Evolutionary conservation across 805 yeast genomes (phyloP).

Genomic region (Maudiozyma barnettii): DNA sequence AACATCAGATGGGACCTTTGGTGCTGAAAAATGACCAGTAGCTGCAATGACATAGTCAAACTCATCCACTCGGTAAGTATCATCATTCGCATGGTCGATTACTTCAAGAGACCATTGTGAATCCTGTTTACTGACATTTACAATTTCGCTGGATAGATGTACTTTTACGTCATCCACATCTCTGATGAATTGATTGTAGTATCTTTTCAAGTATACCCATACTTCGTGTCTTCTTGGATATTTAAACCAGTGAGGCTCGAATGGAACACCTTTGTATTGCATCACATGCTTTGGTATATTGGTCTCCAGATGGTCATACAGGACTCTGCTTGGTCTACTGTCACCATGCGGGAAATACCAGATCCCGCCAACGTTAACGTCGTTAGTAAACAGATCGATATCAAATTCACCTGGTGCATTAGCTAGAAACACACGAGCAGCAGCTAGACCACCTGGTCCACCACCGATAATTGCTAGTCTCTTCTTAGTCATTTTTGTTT

Average conservation of each 20-base stretch:
- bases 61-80: conserved; percentile 14
- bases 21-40: conserved; percentile 37
- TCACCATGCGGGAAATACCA: conserved; percentile 49
- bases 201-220: conserved; percentile 47
- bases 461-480: conserved; percentile 63
- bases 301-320: conserved; percentile 60
- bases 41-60: conserved; percentile 36
- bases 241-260: conserved; percentile 35
- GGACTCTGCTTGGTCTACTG: conserved; percentile 30
- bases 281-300: conserved; percentile 57
- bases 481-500: conserved; percentile 8
- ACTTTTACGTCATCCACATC: conserved; percentile 21
- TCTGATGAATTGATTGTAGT: conserved; percentile 30
- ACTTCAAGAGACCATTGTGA: neutral
- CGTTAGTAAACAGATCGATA: conserved; percentile 52
- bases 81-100: conserved; percentile 2
- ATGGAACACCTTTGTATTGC: conserved; percentile 51
- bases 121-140: conserved; percentile 8
- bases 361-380: conserved; percentile 60
- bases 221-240: conserved; percentile 60
- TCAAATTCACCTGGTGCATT: conserved; percentile 37
- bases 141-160: conserved; percentile 21
- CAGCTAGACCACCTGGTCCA: conserved; percentile 66
- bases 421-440: conserved; percentile 50
- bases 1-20: conserved; percentile 31